These are phyloP conservation scores for Leishmania tropica DNA, from an alignment of 208 protist genomes.

Conservation along the genomic window DNA sequence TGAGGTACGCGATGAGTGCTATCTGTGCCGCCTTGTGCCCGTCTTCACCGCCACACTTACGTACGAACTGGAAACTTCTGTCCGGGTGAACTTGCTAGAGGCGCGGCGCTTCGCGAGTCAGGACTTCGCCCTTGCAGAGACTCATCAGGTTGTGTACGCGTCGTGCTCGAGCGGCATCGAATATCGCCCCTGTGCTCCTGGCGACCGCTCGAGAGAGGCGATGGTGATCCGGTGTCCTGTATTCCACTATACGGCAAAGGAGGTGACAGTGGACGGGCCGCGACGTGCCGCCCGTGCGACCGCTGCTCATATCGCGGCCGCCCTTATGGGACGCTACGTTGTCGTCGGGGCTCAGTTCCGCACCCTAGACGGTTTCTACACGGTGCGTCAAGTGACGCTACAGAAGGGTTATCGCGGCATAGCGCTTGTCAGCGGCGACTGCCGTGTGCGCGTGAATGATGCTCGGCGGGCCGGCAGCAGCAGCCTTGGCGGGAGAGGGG, in stretches of 20 bases:
- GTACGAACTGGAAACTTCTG: constrained; percentile 28
- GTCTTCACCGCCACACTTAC: constrained; percentile 16
- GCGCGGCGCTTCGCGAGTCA: constrained; percentile 40
- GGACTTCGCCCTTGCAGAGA: constrained; percentile 51
- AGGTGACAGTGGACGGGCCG: constrained; percentile 26
- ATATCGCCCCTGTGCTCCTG: constrained; percentile 7
- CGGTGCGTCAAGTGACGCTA: constrained; percentile 46
- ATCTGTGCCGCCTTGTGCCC: constrained; percentile 36
- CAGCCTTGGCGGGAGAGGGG: neutral
- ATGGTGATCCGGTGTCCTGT: constrained; percentile 31
- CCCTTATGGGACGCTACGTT: constrained; percentile 58
- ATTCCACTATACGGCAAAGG: constrained; percentile 25
- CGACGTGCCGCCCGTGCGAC: constrained; percentile 24
- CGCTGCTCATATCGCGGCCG: constrained; percentile 41
- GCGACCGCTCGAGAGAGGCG: neutral
- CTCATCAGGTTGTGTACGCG: constrained; percentile 21
- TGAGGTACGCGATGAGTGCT: constrained; percentile 39
- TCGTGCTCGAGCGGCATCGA: neutral
- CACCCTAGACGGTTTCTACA: constrained; percentile 47
- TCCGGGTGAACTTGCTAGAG: constrained; percentile 20
- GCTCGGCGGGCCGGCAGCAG: neutral
- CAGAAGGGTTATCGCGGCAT: constrained; percentile 57
- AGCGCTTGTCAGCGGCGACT: constrained; percentile 46
- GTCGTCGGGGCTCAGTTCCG: constrained; percentile 41
- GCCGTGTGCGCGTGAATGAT: constrained; percentile 67